Percentiles rank a stretch among this genome's conserved stretches.
These are phyloP conservation scores for Collybiopsis luxurians DNA, from an alignment of 768 basidiomycete species.

Conservation along the genomic window DNA sequence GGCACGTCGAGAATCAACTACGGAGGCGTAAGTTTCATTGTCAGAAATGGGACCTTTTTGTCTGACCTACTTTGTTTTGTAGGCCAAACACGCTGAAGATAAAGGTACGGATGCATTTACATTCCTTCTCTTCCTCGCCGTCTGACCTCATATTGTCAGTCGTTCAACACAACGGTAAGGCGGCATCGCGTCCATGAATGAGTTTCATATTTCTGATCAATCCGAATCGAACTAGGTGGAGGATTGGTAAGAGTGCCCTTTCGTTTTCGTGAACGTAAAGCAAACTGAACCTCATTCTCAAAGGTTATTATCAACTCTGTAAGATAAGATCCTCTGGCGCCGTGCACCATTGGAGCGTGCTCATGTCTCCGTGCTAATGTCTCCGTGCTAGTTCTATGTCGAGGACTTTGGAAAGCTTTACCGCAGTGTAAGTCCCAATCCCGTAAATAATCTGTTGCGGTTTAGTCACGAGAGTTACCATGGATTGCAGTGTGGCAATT, in stretches of 20 bases:
- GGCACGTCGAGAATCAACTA: constrained; percentile 30
- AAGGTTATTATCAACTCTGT: constrained; percentile 36
- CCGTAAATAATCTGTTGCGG: too few relatives aligned
- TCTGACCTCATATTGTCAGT: constrained; percentile 15
- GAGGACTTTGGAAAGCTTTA: constrained; percentile 40
- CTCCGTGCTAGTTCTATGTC: constrained; percentile 30
- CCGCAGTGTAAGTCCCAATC: constrained; percentile 23
- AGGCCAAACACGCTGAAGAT: constrained; percentile 27
- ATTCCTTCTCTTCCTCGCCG: neutral
- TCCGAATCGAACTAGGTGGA: too few relatives aligned
- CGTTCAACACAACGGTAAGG: constrained; percentile 35
- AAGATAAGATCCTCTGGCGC: constrained; percentile 5
- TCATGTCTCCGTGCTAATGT: neutral
- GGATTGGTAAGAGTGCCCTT: too few relatives aligned
- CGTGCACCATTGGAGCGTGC: neutral
- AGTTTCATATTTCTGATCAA: neutral
- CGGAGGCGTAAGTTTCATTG: constrained; percentile 29
- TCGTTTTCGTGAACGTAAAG: neutral
- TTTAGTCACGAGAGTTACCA: too few relatives aligned
- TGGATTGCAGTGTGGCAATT: neutral
- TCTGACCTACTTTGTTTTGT: neutral
- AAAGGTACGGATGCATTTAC: constrained; percentile 18
- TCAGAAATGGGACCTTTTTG: neutral
- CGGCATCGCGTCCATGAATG: constrained; percentile 16
- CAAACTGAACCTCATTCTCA: neutral